A percentile compares a stretch with the other conserved stretches of the same genome.
These are phyloP conservation scores for Periconia sp. DNA, from an alignment of 2,329 filamentous ascomycete species.

Conservation along the genomic window DNA sequence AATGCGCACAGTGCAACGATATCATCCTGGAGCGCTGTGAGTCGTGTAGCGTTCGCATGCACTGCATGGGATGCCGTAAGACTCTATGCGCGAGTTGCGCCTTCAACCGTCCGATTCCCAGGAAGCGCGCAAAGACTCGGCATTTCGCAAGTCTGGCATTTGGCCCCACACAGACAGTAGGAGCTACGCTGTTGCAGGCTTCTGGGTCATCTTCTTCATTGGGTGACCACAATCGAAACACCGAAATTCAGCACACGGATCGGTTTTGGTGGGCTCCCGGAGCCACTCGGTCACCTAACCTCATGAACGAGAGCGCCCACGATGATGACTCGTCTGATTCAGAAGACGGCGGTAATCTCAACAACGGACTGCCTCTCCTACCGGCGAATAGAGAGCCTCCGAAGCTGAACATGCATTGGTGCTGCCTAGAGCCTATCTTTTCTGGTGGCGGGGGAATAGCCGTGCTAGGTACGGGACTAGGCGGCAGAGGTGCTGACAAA, in stretches of 20 bases:
- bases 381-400: slow-evolving; percentile 49
- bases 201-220: slow-evolving; percentile 34
- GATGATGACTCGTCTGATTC: slow-evolving; percentile 47
- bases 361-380: slow-evolving; percentile 43
- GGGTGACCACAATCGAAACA: slow-evolving; percentile 25
- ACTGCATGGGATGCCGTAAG: slow-evolving; percentile 65
- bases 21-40: slow-evolving; percentile 63
- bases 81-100: slow-evolving; percentile 66
- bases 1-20: slow-evolving; percentile 61
- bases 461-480: slow-evolving; percentile 55
- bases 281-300: slow-evolving; percentile 60
- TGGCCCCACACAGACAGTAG: slow-evolving; percentile 34
- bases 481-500: slow-evolving; percentile 60
- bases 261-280: slow-evolving; percentile 66
- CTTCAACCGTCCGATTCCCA: slow-evolving; percentile 60
- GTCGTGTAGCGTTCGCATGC: slow-evolving; percentile 67
- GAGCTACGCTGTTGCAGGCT: slow-evolving; percentile 33
- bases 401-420: slow-evolving; percentile 64
- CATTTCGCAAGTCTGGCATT: slow-evolving; percentile 46
- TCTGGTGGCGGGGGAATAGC: slow-evolving; percentile 66
- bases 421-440: slow-evolving; percentile 65
- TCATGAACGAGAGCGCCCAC: slow-evolving; percentile 60
- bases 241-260: slow-evolving; percentile 35
- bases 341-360: slow-evolving; percentile 41
- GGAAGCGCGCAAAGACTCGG: slow-evolving; percentile 46